Percentiles rank a stretch among this genome's conserved stretches.
Evolutionary conservation across 2,329 filamentous ascomycete species (phyloP).

Genomic region (Penicillium sp.): DNA sequence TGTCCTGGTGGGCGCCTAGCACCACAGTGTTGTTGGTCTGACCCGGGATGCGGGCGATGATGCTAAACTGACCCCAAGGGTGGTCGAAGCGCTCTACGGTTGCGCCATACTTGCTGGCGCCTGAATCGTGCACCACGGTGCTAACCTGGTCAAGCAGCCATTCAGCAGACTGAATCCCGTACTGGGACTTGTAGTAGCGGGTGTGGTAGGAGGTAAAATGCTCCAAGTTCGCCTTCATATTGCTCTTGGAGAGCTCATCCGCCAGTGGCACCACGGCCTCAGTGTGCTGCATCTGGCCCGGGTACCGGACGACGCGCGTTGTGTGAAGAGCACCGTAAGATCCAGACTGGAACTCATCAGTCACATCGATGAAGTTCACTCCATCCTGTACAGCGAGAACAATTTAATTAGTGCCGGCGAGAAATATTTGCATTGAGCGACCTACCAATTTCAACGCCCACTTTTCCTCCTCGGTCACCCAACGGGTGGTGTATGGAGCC

Average conservation of each 20-base stretch:
- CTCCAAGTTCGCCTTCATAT: constrained; percentile 76
- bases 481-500: constrained; percentile 75
- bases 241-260: constrained; percentile 67
- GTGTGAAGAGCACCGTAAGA: constrained; percentile 53
- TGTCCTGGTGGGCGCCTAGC: constrained; percentile 91
- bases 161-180: constrained; percentile 78
- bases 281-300: constrained; percentile 64
- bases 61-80: constrained; percentile 83
- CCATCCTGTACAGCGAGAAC: constrained; percentile 61
- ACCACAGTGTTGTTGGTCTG: constrained; percentile 80
- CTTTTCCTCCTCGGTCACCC: constrained; percentile 93
- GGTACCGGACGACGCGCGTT: constrained; percentile 59
- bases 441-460: constrained; percentile 82
- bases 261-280: constrained; percentile 67
- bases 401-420: background rate
- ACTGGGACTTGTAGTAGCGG: constrained; percentile 59
- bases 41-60: constrained; percentile 90
- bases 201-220: constrained; percentile 63
- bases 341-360: constrained; percentile 61
- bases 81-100: constrained; percentile 74
- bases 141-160: constrained; percentile 81
- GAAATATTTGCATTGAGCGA: constrained; percentile 10
- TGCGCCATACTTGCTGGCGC: constrained; percentile 66
- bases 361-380: constrained; percentile 92
- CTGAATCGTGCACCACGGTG: constrained; percentile 68